These are phyloP conservation scores for Cordyceps fumosorosea DNA, from an alignment of 2,329 filamentous ascomycete genomes.

Conservation along the genomic window DNA sequence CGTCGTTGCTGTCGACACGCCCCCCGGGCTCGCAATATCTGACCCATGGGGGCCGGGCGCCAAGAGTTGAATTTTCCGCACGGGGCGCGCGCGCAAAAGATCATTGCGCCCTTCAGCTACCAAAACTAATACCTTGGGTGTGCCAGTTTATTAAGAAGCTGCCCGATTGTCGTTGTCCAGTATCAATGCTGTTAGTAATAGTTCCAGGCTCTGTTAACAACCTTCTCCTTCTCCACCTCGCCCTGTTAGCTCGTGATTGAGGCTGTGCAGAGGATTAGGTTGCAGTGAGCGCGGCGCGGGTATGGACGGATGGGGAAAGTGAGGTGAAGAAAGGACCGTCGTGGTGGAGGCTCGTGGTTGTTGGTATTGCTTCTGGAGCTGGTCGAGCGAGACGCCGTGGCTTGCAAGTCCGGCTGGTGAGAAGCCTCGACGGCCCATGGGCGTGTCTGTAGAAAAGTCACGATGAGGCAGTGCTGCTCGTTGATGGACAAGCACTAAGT, in stretches of 20 bases:
- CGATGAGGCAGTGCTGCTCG: constrained; percentile 7
- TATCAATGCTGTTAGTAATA: neutral
- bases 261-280: neutral
- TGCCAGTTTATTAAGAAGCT: too few species aligned
- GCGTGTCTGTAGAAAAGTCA: neutral
- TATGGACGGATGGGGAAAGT: neutral
- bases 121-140: too few species aligned
- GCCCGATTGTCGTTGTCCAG: neutral
- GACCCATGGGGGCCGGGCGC: neutral
- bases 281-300: neutral
- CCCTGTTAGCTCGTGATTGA: neutral
- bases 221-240: neutral
- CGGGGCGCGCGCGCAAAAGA: neutral
- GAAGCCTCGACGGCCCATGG: neutral
- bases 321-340: neutral
- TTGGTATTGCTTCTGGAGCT: neutral
- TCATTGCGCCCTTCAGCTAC: neutral
- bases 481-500: neutral
- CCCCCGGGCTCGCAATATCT: too few species aligned
- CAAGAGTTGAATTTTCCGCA: neutral
- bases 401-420: neutral
- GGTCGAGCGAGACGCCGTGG: neutral
- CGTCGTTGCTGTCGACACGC: too few species aligned
- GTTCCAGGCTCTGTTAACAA: neutral
- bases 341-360: neutral